Conservation (phyloP, 352 stramenopile species). For the Globisporangium perplexum region DNA sequence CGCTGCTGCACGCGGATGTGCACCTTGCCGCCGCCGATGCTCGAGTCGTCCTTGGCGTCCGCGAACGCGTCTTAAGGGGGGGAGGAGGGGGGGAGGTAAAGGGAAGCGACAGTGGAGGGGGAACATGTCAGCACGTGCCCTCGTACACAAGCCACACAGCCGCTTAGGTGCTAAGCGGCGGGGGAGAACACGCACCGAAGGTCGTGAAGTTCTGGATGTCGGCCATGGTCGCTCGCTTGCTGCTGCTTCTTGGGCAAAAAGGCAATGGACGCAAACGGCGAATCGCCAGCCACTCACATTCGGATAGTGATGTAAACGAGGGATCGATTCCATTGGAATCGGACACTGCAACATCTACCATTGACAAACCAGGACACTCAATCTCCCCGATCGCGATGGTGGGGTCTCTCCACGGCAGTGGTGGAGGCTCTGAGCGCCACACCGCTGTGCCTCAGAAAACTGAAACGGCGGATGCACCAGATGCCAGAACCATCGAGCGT, state of each 20-base stretch:
- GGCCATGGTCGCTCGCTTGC: constrained; percentile 32
- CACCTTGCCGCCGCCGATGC: constrained; percentile 86
- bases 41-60: constrained; percentile 85
- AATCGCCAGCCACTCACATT: neutral
- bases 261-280: neutral
- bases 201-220: constrained; percentile 89
- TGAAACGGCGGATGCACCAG: too few species aligned
- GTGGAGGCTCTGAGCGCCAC: too few species aligned
- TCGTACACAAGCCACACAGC: neutral
- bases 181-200: constrained; percentile 52
- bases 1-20: constrained; percentile 99
- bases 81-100: constrained; percentile 2
- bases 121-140: neutral
- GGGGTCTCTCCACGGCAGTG: too few species aligned
- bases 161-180: neutral
- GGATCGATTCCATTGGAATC: neutral
- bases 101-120: constrained; percentile 6
- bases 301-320: neutral
- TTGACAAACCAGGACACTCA: too few species aligned
- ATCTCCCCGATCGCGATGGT: neutral
- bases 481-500: too few species aligned
- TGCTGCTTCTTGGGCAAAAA: neutral
- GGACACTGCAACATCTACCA: neutral
- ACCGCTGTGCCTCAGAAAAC: too few species aligned
- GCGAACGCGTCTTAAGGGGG: constrained; percentile 68